Percentiles rank a stretch among this genome's conserved stretches.
Conservation (phyloP, 192 early-diverging fungal species). For the Coemansia asiatica region DNA sequence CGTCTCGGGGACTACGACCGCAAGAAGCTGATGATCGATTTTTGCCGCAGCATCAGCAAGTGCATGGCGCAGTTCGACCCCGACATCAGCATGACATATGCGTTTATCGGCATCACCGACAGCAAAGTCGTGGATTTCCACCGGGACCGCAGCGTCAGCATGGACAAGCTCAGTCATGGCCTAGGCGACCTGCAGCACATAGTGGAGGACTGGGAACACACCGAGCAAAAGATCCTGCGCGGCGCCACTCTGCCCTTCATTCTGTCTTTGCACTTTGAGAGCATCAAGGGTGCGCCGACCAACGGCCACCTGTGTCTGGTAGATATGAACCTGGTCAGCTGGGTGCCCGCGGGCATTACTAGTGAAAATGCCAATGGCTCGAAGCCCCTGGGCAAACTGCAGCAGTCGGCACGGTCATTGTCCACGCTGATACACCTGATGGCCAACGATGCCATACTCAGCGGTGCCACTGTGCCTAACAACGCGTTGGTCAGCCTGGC, state of each 20-base stretch:
- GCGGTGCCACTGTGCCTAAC: conserved; percentile 31
- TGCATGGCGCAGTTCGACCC: conserved; percentile 43
- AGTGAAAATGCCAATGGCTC: not conserved
- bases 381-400: conserved; percentile 15
- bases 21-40: conserved; percentile 26
- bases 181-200: conserved; percentile 49
- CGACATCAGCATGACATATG: conserved; percentile 54
- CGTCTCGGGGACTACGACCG: conserved; percentile 46
- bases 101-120: conserved; percentile 51
- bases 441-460: conserved; percentile 41
- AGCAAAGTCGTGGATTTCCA: conserved; percentile 46
- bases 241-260: conserved; percentile 51
- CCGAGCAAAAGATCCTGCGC: conserved; percentile 36
- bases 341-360: conserved; percentile 20
- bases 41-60: conserved; percentile 31
- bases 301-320: conserved; percentile 49
- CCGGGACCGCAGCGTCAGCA: conserved; percentile 31
- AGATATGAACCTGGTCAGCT: conserved; percentile 40
- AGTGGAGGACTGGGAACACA: conserved; percentile 51
- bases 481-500: conserved; percentile 32
- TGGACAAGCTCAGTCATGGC: conserved; percentile 25
- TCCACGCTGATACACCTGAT: conserved; percentile 38
- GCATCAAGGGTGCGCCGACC: conserved; percentile 35
- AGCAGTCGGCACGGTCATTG: conserved; percentile 36
- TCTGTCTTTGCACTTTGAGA: conserved; percentile 52